Percentiles rank a stretch among this genome's conserved stretches.
phyloP scores from a whole-genome alignment of 768 basidiomycete species.

The Dacryopinax primogenitus region DNA sequence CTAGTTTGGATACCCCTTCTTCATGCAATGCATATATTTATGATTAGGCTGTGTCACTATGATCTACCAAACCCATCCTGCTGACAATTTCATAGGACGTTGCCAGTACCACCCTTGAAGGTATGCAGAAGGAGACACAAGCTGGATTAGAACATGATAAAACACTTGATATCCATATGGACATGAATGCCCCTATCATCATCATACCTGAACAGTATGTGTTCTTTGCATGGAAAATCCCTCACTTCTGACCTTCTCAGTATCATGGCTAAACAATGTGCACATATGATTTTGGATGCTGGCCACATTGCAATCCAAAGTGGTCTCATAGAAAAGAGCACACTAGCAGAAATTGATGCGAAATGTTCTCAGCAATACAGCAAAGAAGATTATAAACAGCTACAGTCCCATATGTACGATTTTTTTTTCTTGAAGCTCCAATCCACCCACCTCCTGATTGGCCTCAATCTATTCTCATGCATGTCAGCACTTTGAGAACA shows the following conservation, averaged over 20 bases:
- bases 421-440: conserved; percentile 68
- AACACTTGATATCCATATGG: conserved; percentile 91
- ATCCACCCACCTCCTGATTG: conserved; percentile 57
- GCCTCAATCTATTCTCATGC: conserved; percentile 68
- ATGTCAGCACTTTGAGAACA: conserved; percentile 58
- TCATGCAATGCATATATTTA: too few relatives aligned
- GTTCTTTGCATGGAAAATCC: too few relatives aligned
- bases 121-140: conserved; percentile 82
- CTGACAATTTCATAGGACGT: conserved; percentile 43
- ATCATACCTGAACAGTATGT: conserved; percentile 86
- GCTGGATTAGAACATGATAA: conserved; percentile 90
- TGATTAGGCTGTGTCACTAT: too few relatives aligned
- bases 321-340: conserved; percentile 72
- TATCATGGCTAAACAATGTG: conserved; percentile 61
- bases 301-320: conserved; percentile 93
- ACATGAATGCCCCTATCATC: conserved; percentile 93
- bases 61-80: too few relatives aligned
- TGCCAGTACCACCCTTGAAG: conserved; percentile 87
- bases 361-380: conserved; percentile 76
- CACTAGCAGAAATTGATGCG: conserved; percentile 59
- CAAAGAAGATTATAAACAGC: conserved; percentile 70
- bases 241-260: conserved; percentile 33
- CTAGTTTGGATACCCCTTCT: too few relatives aligned
- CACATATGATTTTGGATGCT: conserved; percentile 83
- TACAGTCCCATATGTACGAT: conserved; percentile 95